Conservation (phyloP, 2,329 filamentous ascomycete species). For the Septoria linicola region DNA sequence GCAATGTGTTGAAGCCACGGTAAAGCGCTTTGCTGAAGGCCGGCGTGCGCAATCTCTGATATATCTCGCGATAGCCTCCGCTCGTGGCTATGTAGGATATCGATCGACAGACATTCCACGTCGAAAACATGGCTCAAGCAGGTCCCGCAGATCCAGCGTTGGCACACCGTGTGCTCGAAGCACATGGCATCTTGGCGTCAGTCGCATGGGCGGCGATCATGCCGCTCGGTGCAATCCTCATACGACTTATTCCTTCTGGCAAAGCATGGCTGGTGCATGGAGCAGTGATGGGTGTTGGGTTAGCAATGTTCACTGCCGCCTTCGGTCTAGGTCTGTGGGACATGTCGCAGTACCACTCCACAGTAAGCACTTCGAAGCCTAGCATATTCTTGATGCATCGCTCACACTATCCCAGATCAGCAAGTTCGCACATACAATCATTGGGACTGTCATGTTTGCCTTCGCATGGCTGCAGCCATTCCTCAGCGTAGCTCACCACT, state of each 20-base stretch:
- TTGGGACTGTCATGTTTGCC: constrained; percentile 8
- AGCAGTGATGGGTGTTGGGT: constrained; percentile 50
- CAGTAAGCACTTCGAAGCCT: constrained; percentile 16
- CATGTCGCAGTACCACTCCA: constrained; percentile 33
- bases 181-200: constrained; percentile 46
- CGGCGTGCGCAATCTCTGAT: neutral
- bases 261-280: constrained; percentile 46
- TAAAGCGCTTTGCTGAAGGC: too few species aligned
- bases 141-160: neutral
- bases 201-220: constrained; percentile 50
- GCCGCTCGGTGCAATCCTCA: constrained; percentile 43
- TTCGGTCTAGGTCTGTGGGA: constrained; percentile 54
- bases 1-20: too few species aligned
- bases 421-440: constrained; percentile 25
- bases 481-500: constrained; percentile 54
- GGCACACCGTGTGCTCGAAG: constrained; percentile 1
- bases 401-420: constrained; percentile 22
- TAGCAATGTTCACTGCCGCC: constrained; percentile 49
- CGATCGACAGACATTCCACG: neutral
- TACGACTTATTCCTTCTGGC: constrained; percentile 45
- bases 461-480: constrained; percentile 44
- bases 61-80: neutral
- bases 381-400: neutral
- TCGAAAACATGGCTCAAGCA: constrained; percentile 1
- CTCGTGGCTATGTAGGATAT: neutral